Conservation (phyloP, 306 rosid species). For the Betula pendula region DNA sequence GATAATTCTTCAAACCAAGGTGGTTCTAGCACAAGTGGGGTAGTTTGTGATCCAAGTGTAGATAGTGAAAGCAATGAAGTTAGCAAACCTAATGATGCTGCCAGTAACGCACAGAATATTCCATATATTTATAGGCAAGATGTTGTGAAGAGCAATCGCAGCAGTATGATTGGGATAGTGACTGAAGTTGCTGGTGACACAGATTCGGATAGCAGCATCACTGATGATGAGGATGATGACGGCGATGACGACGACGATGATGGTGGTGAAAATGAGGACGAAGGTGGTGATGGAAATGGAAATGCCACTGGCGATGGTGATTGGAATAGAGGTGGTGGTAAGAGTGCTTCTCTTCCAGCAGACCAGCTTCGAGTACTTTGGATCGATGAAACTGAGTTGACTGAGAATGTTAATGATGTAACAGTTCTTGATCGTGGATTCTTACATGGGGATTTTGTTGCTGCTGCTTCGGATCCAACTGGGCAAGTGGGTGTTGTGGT, state of each 20-base stretch:
- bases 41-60: constrained; percentile 33
- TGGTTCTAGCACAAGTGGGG: constrained; percentile 24
- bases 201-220: constrained; percentile 72
- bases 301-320: constrained; percentile 40
- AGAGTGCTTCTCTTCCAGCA: constrained; percentile 59
- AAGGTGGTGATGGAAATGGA: constrained; percentile 37
- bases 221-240: constrained; percentile 67
- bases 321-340: constrained; percentile 36
- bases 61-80: constrained; percentile 48
- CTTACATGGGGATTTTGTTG: constrained; percentile 93
- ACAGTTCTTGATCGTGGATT: constrained; percentile 82
- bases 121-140: constrained; percentile 75
- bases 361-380: constrained; percentile 88
- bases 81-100: constrained; percentile 34
- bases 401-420: constrained; percentile 57
- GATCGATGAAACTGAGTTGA: constrained; percentile 83
- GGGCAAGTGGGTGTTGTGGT: constrained; percentile 98
- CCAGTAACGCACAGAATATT: constrained; percentile 30
- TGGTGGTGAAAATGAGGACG: constrained; percentile 53
- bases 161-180: constrained; percentile 73
- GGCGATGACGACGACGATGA: constrained; percentile 39
- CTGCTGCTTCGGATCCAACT: constrained; percentile 76
- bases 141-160: constrained; percentile 62
- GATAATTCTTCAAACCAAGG: constrained; percentile 30
- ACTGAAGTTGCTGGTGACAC: constrained; percentile 90